Evolutionary conservation across 192 early-diverging fungal genomes (phyloP).

Genomic region (Coemansia sp.): DNA sequence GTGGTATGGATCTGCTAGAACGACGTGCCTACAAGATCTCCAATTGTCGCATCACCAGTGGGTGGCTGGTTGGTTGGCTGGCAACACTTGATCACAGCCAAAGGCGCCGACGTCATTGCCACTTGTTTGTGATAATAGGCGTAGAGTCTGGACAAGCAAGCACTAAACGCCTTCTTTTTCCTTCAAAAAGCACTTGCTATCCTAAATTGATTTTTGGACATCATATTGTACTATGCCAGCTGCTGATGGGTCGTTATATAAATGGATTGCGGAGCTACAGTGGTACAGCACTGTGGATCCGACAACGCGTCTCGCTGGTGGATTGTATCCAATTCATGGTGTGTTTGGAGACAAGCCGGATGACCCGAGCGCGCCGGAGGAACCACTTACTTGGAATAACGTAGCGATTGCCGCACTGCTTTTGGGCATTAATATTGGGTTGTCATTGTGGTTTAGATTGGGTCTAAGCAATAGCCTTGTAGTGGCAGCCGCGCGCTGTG

Average conservation of each 20-base stretch:
- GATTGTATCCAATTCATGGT: not conserved
- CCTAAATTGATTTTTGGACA: not conserved
- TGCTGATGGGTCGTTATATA: constrained; percentile 1
- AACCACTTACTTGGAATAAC: constrained; percentile 46
- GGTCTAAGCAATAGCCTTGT: constrained; percentile 66
- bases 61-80: not conserved
- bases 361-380: constrained; percentile 34
- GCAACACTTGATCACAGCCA: not conserved
- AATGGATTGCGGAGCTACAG: constrained; percentile 18
- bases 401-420: constrained; percentile 62
- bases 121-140: not conserved
- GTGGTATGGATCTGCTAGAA: not conserved
- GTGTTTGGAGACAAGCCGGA: constrained; percentile 9
- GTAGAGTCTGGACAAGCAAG: not conserved
- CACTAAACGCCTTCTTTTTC: not conserved
- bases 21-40: not conserved
- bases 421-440: constrained; percentile 57
- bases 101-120: not conserved
- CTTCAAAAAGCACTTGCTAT: not conserved
- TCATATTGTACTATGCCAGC: not conserved
- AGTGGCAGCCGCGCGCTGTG: constrained; percentile 67
- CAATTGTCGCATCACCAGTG: not conserved
- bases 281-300: constrained; percentile 24
- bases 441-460: constrained; percentile 66
- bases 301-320: not conserved